These are phyloP conservation scores for Penicillium sp. DNA, from an alignment of 2,329 filamentous ascomycete genomes.

Conservation along the genomic window DNA sequence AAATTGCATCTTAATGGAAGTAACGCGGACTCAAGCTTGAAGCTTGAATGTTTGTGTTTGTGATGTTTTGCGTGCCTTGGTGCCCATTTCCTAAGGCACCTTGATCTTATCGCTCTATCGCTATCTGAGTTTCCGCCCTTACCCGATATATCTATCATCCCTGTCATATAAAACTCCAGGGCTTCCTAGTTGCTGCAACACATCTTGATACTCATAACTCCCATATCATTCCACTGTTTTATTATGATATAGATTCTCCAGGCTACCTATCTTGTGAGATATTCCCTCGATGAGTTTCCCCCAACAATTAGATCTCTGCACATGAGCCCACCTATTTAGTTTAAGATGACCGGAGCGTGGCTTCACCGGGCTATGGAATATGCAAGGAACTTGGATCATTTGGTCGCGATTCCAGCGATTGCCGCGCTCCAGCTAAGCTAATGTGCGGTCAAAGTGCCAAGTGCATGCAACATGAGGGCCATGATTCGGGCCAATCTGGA, in stretches of 20 bases:
- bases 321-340: too few species aligned
- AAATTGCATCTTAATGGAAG: not conserved
- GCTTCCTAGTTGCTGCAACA: not conserved
- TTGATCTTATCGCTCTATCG: constrained; percentile 3
- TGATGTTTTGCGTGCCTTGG: constrained; percentile 3
- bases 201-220: not conserved
- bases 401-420: not conserved
- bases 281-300: too few species aligned
- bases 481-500: not conserved
- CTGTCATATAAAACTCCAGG: not conserved
- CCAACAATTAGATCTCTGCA: not conserved
- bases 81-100: not conserved
- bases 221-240: too few species aligned
- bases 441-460: not conserved
- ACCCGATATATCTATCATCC: not conserved
- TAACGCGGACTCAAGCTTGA: constrained; percentile 3
- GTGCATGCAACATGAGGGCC: not conserved
- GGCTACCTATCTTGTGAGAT: not conserved
- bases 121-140: not conserved
- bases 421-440: not conserved
- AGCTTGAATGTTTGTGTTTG: constrained; percentile 11
- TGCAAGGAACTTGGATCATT: not conserved
- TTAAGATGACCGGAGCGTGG: not conserved
- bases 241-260: too few species aligned
- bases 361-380: not conserved